A percentile compares a stretch with the other conserved stretches of the same genome.
Conservation (phyloP, 805 yeast genomes). For the Candida chilensis region DNA sequence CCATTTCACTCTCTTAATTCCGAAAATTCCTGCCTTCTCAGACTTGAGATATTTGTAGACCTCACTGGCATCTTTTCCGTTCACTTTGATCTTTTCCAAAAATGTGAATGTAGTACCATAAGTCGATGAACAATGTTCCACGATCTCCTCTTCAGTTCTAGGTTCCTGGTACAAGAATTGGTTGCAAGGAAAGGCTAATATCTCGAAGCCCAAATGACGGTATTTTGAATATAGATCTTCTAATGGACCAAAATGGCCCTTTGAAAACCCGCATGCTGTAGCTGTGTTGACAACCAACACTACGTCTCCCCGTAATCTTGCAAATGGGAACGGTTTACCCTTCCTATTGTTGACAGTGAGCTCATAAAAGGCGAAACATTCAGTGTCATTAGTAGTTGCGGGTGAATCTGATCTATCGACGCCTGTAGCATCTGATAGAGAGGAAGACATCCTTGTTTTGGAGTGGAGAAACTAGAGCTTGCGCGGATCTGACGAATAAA, state of each 20-base stretch:
- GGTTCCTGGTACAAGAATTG: constrained; percentile 84
- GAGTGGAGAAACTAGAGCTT: too few species aligned
- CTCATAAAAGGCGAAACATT: constrained; percentile 22
- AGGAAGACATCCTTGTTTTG: too few species aligned
- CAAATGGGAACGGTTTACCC: constrained; percentile 25
- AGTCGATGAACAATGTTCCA: constrained; percentile 63
- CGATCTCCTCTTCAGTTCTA: constrained; percentile 58
- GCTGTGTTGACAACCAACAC: constrained; percentile 38
- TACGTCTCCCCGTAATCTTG: constrained; percentile 32
- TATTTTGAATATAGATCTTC: constrained; percentile 62
- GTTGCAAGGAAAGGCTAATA: constrained; percentile 86
- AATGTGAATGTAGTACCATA: constrained; percentile 92
- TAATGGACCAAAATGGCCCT: constrained; percentile 32
- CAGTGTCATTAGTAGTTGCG: neutral
- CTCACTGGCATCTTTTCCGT: constrained; percentile 74
- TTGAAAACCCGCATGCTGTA: too few species aligned
- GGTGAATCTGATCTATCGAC: too few species aligned
- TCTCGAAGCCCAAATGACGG: constrained; percentile 49
- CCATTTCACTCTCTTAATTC: constrained; percentile 32
- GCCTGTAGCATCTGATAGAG: too few species aligned
- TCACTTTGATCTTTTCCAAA: constrained; percentile 80
- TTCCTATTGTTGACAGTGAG: constrained; percentile 27
- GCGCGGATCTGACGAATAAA: too few species aligned
- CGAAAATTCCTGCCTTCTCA: constrained; percentile 38
- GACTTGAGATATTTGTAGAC: constrained; percentile 72